phyloP scores from a whole-genome alignment of 2,329 filamentous ascomycete genomes.

The Claviceps pazoutovae region DNA sequence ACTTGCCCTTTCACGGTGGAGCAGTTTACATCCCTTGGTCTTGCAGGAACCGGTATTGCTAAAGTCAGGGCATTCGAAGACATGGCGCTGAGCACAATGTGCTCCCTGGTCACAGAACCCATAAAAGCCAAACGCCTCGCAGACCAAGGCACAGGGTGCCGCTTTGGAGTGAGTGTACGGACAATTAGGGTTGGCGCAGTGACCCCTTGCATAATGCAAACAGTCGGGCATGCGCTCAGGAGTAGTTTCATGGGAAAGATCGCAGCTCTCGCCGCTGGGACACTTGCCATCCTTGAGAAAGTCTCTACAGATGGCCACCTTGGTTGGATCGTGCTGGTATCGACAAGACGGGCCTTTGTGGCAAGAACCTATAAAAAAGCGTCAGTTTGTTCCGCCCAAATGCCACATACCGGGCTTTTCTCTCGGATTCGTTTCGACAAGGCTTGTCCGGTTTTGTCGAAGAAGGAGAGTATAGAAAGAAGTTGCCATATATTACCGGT shows the following conservation, averaged over 20 bases:
- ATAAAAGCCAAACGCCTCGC: slow-evolving; percentile 67
- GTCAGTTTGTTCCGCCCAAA: slow-evolving; percentile 31
- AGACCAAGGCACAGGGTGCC: slow-evolving; percentile 64
- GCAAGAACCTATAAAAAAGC: slow-evolving; percentile 56
- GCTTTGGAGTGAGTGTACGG: slow-evolving; percentile 76
- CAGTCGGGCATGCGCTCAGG: slow-evolving; percentile 78
- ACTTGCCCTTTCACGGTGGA: slow-evolving; percentile 79
- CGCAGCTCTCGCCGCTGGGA: slow-evolving; percentile 63
- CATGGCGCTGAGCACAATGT: slow-evolving; percentile 67
- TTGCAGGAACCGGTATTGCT: slow-evolving; percentile 80
- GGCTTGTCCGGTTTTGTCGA: slow-evolving; percentile 9
- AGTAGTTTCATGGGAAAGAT: slow-evolving; percentile 76
- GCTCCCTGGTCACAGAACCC: slow-evolving; percentile 81
- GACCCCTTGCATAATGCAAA: slow-evolving; percentile 77
- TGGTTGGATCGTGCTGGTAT: slow-evolving; percentile 70
- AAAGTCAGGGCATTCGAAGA: slow-evolving; percentile 89
- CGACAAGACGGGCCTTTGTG: slow-evolving; percentile 66
- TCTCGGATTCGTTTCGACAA: slow-evolving; percentile 9
- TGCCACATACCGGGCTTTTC: slow-evolving; percentile 22
- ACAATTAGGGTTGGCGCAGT: slow-evolving; percentile 77
- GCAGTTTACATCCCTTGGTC: slow-evolving; percentile 67
- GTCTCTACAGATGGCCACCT: slow-evolving; percentile 82
- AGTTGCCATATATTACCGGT: slow-evolving; percentile 47
- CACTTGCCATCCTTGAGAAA: slow-evolving; percentile 72
- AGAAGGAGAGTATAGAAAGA: slow-evolving; percentile 18